phyloP scores from a whole-genome alignment of 2,329 filamentous ascomycete genomes.

The Chrysoporthe deuterocubensis region DNA sequence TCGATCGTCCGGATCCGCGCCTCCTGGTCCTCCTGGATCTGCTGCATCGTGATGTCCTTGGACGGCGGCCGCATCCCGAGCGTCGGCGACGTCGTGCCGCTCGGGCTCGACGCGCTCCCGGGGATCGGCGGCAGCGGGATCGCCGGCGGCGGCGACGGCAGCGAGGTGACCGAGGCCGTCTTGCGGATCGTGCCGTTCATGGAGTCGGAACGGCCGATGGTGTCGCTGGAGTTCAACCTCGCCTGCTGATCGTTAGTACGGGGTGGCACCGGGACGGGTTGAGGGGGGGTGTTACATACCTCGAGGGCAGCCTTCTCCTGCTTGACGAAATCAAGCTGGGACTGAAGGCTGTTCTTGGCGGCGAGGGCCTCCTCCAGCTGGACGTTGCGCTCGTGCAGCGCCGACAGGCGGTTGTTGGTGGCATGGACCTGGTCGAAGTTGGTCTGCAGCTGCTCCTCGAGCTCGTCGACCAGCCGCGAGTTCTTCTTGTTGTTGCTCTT shows the following conservation, averaged over 20 bases:
- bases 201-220: constrained; percentile 62
- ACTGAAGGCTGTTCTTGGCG: constrained; percentile 64
- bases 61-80: constrained; percentile 73
- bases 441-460: constrained; percentile 93
- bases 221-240: constrained; percentile 49
- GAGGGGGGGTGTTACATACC: constrained; percentile 56
- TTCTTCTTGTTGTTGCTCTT: constrained; percentile 83
- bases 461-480: constrained; percentile 87
- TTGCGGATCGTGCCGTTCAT: constrained; percentile 76
- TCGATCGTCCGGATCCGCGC: constrained; percentile 93
- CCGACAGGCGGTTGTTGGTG: constrained; percentile 83
- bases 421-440: constrained; percentile 93
- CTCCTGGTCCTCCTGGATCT: constrained; percentile 93
- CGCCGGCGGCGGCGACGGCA: constrained; percentile 91
- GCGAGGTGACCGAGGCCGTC: constrained; percentile 77
- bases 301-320: constrained; percentile 78
- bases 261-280: too few relatives aligned
- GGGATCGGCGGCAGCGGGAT: constrained; percentile 96
- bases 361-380: constrained; percentile 80
- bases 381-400: constrained; percentile 74
- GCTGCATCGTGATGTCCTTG: constrained; percentile 76
- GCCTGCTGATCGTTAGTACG: constrained; percentile 48
- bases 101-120: constrained; percentile 41
- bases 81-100: constrained; percentile 48
- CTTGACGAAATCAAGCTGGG: constrained; percentile 68